Evolutionary conservation across 1,284 basidiomycete species (phyloP).

Genomic region (Cystobasidium pallidum): DNA sequence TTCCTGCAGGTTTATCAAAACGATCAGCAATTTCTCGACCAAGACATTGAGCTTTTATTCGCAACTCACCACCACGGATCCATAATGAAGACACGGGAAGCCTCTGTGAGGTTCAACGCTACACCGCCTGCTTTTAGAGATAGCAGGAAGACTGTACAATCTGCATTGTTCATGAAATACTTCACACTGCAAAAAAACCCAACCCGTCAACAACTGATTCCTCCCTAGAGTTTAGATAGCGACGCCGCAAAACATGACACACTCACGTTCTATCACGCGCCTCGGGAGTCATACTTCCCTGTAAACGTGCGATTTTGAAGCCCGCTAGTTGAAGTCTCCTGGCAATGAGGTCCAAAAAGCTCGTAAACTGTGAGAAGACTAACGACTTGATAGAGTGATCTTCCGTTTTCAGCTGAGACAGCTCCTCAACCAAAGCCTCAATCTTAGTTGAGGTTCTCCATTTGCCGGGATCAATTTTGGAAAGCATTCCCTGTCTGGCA

Average conservation of each 20-base stretch:
- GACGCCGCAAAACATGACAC: constrained; percentile 23
- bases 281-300: constrained; percentile 96
- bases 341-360: constrained; percentile 86
- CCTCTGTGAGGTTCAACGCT: constrained; percentile 81
- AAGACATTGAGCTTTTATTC: no score
- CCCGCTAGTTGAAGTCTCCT: constrained; percentile 90
- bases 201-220: neutral
- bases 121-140: constrained; percentile 79
- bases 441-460: constrained; percentile 97
- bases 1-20: no score
- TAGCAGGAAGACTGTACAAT: constrained; percentile 95
- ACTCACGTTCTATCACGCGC: constrained; percentile 68
- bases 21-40: neutral
- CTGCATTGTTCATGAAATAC: constrained; percentile 60
- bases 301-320: constrained; percentile 82
- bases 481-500: constrained; percentile 87
- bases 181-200: constrained; percentile 72
- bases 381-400: constrained; percentile 94
- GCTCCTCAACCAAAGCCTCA: constrained; percentile 92
- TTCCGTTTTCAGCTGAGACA: constrained; percentile 77
- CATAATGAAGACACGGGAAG: constrained; percentile 64
- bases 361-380: constrained; percentile 93
- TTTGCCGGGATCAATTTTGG: constrained; percentile 80
- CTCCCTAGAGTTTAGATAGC: constrained; percentile 19
- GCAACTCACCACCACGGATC: constrained; percentile 57